Conservation (phyloP, 352 stramenopile genomes). For the Phytophthora nicotianae region DNA sequence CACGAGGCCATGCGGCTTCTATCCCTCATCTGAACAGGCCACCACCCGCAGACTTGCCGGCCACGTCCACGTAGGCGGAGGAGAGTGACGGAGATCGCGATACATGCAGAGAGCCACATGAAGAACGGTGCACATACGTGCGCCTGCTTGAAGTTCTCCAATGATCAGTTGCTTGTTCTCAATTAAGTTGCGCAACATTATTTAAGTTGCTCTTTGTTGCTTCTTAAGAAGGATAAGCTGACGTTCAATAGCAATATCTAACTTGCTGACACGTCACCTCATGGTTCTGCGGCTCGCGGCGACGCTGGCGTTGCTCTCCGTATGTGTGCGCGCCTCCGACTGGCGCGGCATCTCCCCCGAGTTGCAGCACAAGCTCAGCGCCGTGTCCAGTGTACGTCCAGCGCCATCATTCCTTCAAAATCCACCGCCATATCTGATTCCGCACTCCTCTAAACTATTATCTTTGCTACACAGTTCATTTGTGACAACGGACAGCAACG, state of each 20-base stretch:
- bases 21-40: no score
- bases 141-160: no score
- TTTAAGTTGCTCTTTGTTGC: no score
- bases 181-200: conserved; percentile 5
- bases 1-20: no score
- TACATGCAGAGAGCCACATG: no score
- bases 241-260: background rate
- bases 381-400: conserved; percentile 44
- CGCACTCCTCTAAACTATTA: conserved; percentile 7
- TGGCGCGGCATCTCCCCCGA: conserved; percentile 46
- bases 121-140: no score
- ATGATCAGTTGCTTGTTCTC: background rate
- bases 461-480: conserved; percentile 48
- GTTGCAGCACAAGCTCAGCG: conserved; percentile 43
- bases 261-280: conserved; percentile 35
- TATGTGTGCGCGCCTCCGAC: conserved; percentile 24
- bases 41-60: no score
- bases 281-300: conserved; percentile 29
- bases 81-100: no score
- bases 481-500: conserved; percentile 67
- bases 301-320: conserved; percentile 26
- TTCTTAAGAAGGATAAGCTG: no score
- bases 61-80: no score
- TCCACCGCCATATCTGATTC: conserved; percentile 6
- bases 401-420: background rate